Evolutionary conservation across 306 rosid genomes (phyloP), one percentile per base, ranked within the genome.

Genomic region (Quillaja saponaria): DNA sequence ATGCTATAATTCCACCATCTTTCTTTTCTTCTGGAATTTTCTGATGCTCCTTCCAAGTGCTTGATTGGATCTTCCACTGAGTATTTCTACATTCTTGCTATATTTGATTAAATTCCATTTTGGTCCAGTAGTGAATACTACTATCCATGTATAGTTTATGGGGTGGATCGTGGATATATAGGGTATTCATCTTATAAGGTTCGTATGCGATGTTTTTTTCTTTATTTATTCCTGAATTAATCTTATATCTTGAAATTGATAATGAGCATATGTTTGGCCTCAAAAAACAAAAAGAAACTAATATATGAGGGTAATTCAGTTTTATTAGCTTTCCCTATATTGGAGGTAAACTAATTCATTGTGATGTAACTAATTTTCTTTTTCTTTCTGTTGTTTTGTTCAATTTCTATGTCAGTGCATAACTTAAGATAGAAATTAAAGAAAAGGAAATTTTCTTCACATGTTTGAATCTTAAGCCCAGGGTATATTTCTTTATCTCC

Each of bases 141-240:
- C 28, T 6, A 4, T 25, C 54, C 7, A 15, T 42, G 11, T 41
- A 9, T 51, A 12, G 11, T 28, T 31, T 34, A 11, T 49, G 20
- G 18, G 54, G 31, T 34, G 13, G 31, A 44, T 56, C 48, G 14
- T 25, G 31, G 2, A 25, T 25, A 25, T 25, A 4, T 25, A n/a
- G n/a, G n/a, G n/a, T n/a, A n/a, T n/a, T n/a, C n/a, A n/a, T 50
- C 56, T 67, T 56, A 51, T 58, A 25, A 25, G 31, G 31, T 45
- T 45, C 41, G 21, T 63, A 34, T 58, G 35, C 49, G 39, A 44
- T 21, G n/a, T 50, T 77, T 57, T 56, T 10, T 61, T 40, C 49
- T 46, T 55, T 61, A 65, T 40, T 49, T 44, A 34, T 56, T 63
- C 34, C 46, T 16, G 14, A 19, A 19, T 25, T 25, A 25, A 1